These are phyloP conservation scores for Umbelopsis isabellina DNA, from an alignment of 192 early-diverging fungal genomes.

Conservation along the genomic window DNA sequence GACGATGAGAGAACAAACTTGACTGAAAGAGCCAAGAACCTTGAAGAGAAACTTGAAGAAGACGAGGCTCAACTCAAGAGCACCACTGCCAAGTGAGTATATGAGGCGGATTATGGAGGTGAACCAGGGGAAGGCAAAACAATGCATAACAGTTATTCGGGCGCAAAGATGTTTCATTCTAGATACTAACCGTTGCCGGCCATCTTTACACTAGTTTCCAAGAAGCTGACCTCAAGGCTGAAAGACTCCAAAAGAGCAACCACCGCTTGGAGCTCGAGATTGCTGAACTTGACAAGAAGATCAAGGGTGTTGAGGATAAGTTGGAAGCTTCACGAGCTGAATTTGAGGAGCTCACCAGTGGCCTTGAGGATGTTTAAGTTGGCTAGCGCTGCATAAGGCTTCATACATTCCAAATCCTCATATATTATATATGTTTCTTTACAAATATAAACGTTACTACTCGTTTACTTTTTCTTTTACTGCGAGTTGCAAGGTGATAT, in stretches of 20 bases:
- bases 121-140: too few relatives aligned
- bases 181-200: neutral
- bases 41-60: conserved; percentile 38
- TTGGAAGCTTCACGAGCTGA: conserved; percentile 72
- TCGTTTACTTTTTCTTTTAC: too few relatives aligned
- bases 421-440: too few relatives aligned
- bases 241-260: conserved; percentile 84
- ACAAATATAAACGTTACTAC: too few relatives aligned
- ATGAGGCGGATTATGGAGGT: neutral
- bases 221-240: conserved; percentile 79
- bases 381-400: neutral
- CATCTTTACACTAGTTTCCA: conserved; percentile 31
- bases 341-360: conserved; percentile 75
- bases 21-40: conserved; percentile 30
- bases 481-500: too few relatives aligned
- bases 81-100: conserved; percentile 37
- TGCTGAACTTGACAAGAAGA: conserved; percentile 70
- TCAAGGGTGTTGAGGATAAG: conserved; percentile 72
- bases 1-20: conserved; percentile 43
- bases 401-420: too few relatives aligned
- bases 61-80: conserved; percentile 34
- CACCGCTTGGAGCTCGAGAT: conserved; percentile 80
- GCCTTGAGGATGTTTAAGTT: conserved; percentile 77
- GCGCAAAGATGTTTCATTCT: too few relatives aligned
- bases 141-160: too few relatives aligned